Evolutionary conservation across 2,329 filamentous ascomycete species (phyloP), one percentile per base, ranked within the genome.

Genomic region (Fusarium oxysporum): DNA sequence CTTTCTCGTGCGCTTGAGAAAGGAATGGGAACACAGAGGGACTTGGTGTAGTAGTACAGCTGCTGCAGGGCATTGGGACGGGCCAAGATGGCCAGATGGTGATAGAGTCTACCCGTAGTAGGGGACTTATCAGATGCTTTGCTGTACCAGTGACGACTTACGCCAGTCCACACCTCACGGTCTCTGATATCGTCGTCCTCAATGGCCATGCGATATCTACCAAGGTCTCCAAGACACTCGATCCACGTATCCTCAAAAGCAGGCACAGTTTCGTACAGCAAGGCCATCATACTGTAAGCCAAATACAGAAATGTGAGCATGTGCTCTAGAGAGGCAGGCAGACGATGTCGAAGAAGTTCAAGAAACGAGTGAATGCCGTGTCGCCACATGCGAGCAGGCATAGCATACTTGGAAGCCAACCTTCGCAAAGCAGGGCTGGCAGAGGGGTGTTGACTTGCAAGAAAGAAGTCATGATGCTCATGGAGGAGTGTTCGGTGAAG

Each of bases 371-470:
- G 94, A 7, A 98, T 98, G 0, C 93, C 96, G 75, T 97, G 93
- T 0, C 94, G 88, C 96, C 96, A 98, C 93, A 98, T 96, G 0
- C 96, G 86, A 0, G 93, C 94, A 0, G 96, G 95, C 94, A 98
- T 98, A 0, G 91, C 91, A 75, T 97, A 97, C 69, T 96, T 96
- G 0, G 88, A 87, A 0, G 95, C 92, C 0, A 98, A 81, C 0
- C 89, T 85, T 6, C 89, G 87, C 1, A 98, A 80, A 0, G 91
- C 89, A 0, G 86, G 86, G 30, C 88, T 93, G 0, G 94, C 93
- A 0, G 91, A 92, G 0, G 94, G 95, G 77, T 98, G 95, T 74
- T 98, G 95, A 0, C 90, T 93, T 0, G 95, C 95, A 2, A 97
- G 84, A 65, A 98, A 95, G 76, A 96, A 96, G 69, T 96, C 93